A percentile compares a stretch with the other conserved stretches of the same genome.
phyloP scores from a whole-genome alignment of 768 basidiomycete genomes.

The Pleurotus eryngii region DNA sequence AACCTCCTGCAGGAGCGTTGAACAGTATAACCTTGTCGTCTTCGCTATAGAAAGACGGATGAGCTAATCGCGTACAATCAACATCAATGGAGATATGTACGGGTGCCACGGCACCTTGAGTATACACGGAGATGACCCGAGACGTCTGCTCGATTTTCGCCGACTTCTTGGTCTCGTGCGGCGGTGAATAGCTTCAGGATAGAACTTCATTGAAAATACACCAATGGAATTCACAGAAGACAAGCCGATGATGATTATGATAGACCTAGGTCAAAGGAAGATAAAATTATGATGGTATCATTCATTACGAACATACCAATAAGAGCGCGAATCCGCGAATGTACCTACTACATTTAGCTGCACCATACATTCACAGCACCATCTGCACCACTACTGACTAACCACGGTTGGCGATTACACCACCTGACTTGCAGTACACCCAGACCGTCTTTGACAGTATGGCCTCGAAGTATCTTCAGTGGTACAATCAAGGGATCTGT shows the following conservation, averaged over 20 bases:
- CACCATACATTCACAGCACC: conserved; percentile 88
- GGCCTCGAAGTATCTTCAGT: conserved; percentile 93
- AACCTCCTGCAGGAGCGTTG: too few relatives aligned
- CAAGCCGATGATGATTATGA: background rate
- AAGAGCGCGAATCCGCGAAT: background rate
- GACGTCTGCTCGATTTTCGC: too few relatives aligned
- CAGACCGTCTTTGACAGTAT: conserved; percentile 77
- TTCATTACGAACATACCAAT: background rate
- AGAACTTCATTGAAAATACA: background rate
- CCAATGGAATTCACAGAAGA: background rate
- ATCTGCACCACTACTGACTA: conserved; percentile 90
- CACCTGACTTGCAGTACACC: conserved; percentile 91
- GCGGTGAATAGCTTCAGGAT: too few relatives aligned
- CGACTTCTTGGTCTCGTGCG: too few relatives aligned
- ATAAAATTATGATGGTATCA: background rate
- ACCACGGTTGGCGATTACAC: conserved; percentile 89
- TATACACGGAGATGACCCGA: too few relatives aligned
- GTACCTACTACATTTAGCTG: conserved; percentile 42
- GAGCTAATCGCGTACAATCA: conserved; percentile 1
- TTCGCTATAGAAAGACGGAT: conserved; percentile 8
- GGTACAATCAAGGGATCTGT: conserved; percentile 98
- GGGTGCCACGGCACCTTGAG: too few relatives aligned
- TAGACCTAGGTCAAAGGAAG: too few relatives aligned
- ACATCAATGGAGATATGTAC: background rate
- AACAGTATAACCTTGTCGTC: background rate